phyloP scores from a whole-genome alignment of 257 asterid genomes.

The Lithospermum erythrorhizon region DNA sequence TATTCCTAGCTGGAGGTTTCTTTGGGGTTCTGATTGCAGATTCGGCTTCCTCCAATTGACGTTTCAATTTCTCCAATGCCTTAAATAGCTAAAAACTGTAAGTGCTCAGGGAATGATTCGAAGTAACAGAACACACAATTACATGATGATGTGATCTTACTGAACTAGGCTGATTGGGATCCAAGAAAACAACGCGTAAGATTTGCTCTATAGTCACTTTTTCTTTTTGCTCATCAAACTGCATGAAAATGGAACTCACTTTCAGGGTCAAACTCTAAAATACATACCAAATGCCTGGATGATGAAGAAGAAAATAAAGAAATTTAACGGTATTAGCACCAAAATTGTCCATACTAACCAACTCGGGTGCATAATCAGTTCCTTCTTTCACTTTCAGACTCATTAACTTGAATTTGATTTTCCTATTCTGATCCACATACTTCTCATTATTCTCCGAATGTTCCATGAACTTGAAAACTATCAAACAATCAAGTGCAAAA shows the following conservation, averaged over 20 bases:
- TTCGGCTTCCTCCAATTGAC: constrained; percentile 76
- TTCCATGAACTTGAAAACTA: no score
- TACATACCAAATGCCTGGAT: no score
- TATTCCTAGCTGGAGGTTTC: constrained; percentile 58
- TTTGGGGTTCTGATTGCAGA: constrained; percentile 56
- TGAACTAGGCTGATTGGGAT: constrained; percentile 26
- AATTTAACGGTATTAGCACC: no score
- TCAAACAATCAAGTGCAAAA: no score
- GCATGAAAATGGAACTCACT: constrained; percentile 1
- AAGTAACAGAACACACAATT: not conserved
- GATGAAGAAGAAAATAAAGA: no score
- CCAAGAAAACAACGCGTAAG: constrained; percentile 34
- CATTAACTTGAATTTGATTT: constrained; percentile 74
- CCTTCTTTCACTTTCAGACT: constrained; percentile 72
- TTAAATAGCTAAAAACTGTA: constrained; percentile 10
- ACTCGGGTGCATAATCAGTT: constrained; percentile 63
- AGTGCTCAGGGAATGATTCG: not conserved
- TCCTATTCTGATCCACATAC: constrained; percentile 43
- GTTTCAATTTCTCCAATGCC: constrained; percentile 70
- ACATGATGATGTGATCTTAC: constrained; percentile 14
- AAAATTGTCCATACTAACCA: constrained; percentile 30
- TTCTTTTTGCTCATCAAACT: constrained; percentile 36
- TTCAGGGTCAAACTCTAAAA: no score
- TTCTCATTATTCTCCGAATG: constrained; percentile 37
- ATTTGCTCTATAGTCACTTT: constrained; percentile 33